Percentiles rank a stretch among this genome's conserved stretches.
phyloP scores from a whole-genome alignment of 148 eudicot species.

The Rhododendron kiyosumense region DNA sequence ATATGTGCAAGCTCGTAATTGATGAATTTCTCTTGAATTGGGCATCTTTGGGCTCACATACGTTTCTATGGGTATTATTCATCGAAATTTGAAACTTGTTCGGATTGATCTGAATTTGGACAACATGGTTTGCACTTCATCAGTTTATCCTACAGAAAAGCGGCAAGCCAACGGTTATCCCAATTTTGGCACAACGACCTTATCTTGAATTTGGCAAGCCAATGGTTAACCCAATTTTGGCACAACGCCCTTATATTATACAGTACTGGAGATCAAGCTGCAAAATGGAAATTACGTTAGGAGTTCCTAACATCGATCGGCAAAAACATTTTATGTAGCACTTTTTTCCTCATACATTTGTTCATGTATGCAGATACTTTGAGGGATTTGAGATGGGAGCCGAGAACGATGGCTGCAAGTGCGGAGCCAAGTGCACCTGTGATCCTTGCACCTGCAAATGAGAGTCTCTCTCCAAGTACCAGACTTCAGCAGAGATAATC shows the following conservation, averaged over 20 bases:
- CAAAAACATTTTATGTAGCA: neutral
- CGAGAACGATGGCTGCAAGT: conserved; percentile 76
- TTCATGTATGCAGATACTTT: conserved; percentile 17
- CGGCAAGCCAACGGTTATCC: no score
- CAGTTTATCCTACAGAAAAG: no score
- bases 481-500: neutral
- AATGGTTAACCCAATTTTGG: no score
- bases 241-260: no score
- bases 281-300: neutral
- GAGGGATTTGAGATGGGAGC: conserved; percentile 51
- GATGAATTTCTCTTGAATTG: neutral
- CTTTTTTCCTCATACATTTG: neutral
- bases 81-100: no score
- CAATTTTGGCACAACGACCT: no score
- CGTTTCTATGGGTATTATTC: neutral
- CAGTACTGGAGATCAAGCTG: no score
- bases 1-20: neutral
- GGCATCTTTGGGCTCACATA: neutral
- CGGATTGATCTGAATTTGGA: no score
- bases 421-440: conserved; percentile 68
- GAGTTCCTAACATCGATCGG: neutral
- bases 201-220: no score
- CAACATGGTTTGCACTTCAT: no score
- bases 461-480: conserved; percentile 3
- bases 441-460: conserved; percentile 83